Conservation (phyloP, 2,329 filamentous ascomycete genomes). For the Trichothecium roseum region DNA sequence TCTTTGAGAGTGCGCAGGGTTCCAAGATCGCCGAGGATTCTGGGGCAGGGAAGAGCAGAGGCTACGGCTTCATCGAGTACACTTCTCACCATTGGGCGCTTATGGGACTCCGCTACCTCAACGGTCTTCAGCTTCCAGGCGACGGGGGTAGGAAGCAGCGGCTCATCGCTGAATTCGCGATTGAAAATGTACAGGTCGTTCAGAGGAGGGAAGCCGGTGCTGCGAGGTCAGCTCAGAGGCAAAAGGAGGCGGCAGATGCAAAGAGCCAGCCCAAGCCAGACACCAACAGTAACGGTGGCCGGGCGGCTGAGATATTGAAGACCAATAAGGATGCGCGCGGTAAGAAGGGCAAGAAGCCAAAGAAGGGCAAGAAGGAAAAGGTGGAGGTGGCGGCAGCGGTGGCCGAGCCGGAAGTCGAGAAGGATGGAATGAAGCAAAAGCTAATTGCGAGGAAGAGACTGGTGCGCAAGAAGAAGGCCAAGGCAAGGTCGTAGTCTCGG, state of each 20-base stretch:
- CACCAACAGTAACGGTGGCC: slow-evolving; percentile 7
- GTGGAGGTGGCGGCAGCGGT: slow-evolving; percentile 5
- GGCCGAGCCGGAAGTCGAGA: slow-evolving; percentile 34
- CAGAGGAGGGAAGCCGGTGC: slow-evolving; percentile 47
- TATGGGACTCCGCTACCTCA: slow-evolving; percentile 90
- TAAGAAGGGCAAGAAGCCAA: slow-evolving; percentile 20
- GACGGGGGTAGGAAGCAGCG: slow-evolving; percentile 71
- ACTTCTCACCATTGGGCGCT: slow-evolving; percentile 85
- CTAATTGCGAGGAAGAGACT: slow-evolving; percentile 81
- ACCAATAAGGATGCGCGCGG: slow-evolving; percentile 12
- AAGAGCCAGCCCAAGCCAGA: slow-evolving; percentile 7
- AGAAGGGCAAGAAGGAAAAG: slow-evolving; percentile 8
- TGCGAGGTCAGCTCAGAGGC: slow-evolving; percentile 19
- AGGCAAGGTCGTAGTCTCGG: slow-evolving; percentile 15
- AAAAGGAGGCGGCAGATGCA: background rate
- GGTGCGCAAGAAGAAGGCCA: slow-evolving; percentile 59
- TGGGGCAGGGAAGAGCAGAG: slow-evolving; percentile 74
- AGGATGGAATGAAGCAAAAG: slow-evolving; percentile 46
- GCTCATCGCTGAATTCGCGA: slow-evolving; percentile 91
- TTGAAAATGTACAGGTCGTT: slow-evolving; percentile 97
- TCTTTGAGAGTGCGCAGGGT: slow-evolving; percentile 81
- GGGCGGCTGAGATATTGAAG: slow-evolving; percentile 16
- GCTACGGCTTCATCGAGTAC: slow-evolving; percentile 97
- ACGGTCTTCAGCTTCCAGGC: slow-evolving; percentile 57
- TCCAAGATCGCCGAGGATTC: slow-evolving; percentile 69